These are phyloP conservation scores for Grifola frondosa DNA, from an alignment of 1,284 basidiomycete species.

Conservation along the genomic window DNA sequence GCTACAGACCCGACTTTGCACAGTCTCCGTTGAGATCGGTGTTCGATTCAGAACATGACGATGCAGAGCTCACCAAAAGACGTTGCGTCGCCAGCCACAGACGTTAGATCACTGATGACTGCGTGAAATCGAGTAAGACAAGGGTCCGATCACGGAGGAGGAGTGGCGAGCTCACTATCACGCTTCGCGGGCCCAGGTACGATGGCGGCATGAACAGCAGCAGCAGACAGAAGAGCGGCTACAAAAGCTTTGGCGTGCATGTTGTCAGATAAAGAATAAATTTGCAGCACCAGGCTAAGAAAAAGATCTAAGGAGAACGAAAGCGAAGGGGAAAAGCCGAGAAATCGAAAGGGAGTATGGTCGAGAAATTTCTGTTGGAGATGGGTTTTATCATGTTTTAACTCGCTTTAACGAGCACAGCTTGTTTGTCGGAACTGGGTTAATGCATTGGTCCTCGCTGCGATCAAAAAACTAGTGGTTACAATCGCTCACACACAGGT, in stretches of 20 bases:
- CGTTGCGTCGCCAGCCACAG: constrained; percentile 5
- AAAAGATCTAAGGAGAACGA: constrained; percentile 11
- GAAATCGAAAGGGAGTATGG: constrained; percentile 15
- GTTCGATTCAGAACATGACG: too few relatives aligned
- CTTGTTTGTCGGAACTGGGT: too few relatives aligned
- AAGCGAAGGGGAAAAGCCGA: constrained; percentile 10
- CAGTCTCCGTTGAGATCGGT: too few relatives aligned
- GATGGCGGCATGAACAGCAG: constrained; percentile 15
- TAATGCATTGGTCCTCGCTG: too few relatives aligned
- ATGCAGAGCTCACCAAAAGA: background rate
- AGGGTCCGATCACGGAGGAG: background rate
- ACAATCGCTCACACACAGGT: too few relatives aligned
- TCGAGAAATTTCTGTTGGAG: constrained; percentile 1
- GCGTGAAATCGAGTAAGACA: background rate
- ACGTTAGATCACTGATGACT: constrained; percentile 12
- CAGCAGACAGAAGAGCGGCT: constrained; percentile 15
- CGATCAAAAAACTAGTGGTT: too few relatives aligned
- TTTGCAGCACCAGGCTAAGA: constrained; percentile 24
- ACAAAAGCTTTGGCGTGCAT: constrained; percentile 20
- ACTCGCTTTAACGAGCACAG: background rate
- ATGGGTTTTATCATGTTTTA: constrained; percentile 3
- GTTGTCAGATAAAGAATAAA: constrained; percentile 10
- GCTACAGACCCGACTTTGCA: background rate
- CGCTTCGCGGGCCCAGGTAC: constrained; percentile 15
- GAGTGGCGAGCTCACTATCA: constrained; percentile 6